Base-by-base conservation (phyloP, 2,329 filamentous ascomycete genomes). In the Phyllosticta citriasiana region DNA sequence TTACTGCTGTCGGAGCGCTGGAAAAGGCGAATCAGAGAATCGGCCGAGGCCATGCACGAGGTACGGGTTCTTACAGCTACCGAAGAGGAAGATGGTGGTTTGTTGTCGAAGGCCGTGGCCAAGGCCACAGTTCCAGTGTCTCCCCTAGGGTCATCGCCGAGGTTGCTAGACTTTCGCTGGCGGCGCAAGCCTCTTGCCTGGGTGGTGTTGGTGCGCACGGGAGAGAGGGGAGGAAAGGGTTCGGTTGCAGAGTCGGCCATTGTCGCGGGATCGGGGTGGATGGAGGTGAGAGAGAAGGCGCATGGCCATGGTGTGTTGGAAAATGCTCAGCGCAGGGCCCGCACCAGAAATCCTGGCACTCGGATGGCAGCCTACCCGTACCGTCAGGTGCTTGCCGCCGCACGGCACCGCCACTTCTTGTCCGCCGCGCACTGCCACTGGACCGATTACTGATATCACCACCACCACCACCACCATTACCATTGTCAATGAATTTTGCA, bases 1-100 rank as follows among this genome's bases (percentile, higher is more conserved):
- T 50, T 67, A 3, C 30, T 47, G 40, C 14, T 69, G 57, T 64
- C 64, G 59, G 69, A 65, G 57, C 70, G 65, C 65, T 73, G 69
- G 58, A 64, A 63, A 53, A 66, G 67, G 7, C 24, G 33, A 19
- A 35, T 19, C 24, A 27, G 27, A 27, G 54, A 35, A 51, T 62
- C 55, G 57, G 60, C 33, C 8, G 55, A 22, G 24, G 55, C n/a
- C 47, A 58, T 62, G n/a, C 10, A 55, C 4, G 9, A 7, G 52
- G 19, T 54, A 14, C 3, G 60, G 55, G 12, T 12, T 9, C 16
- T 25, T 58, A 62, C 59, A 33, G 47, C 59, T 22, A 47, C 50
- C 35, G 40, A 47, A 47, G 40, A 47, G 12, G 40, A 6, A 47
- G 55, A 19, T 14, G 59, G 59, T 12, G 59, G 40, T 10, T 61